Conservation (phyloP, 352 stramenopile genomes). For the Phytophthora meadii region DNA sequence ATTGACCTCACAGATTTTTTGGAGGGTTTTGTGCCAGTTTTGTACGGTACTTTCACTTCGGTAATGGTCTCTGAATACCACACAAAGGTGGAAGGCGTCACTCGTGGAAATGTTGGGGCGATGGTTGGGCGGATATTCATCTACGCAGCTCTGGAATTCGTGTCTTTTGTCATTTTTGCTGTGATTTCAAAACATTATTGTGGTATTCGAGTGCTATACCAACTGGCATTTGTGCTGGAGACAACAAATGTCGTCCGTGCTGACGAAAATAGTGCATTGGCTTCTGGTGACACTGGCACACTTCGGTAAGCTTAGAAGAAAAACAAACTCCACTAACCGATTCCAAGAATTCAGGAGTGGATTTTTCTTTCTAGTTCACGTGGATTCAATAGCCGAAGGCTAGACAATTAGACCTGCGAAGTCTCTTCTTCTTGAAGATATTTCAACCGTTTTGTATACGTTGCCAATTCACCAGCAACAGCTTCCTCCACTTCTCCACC, state of each 20-base stretch:
- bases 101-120: not conserved
- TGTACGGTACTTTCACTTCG: not conserved
- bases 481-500: not conserved
- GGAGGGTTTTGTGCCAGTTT: conserved; percentile 7
- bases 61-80: not conserved
- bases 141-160: not conserved
- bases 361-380: not conserved
- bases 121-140: not conserved
- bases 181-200: not conserved
- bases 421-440: not conserved
- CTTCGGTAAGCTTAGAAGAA: not conserved
- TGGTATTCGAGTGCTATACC: not conserved
- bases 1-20: conserved; percentile 45
- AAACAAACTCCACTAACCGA: not conserved
- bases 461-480: not conserved
- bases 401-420: too few relatives aligned
- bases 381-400: too few relatives aligned
- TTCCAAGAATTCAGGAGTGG: not conserved
- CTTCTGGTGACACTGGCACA: not conserved
- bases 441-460: not conserved
- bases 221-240: not conserved
- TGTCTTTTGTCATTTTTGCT: not conserved
- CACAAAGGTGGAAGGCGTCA: not conserved
- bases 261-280: not conserved
- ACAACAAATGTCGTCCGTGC: not conserved